phyloP scores from a whole-genome alignment of 2,329 filamentous ascomycete genomes.

The Cytospora piceae region DNA sequence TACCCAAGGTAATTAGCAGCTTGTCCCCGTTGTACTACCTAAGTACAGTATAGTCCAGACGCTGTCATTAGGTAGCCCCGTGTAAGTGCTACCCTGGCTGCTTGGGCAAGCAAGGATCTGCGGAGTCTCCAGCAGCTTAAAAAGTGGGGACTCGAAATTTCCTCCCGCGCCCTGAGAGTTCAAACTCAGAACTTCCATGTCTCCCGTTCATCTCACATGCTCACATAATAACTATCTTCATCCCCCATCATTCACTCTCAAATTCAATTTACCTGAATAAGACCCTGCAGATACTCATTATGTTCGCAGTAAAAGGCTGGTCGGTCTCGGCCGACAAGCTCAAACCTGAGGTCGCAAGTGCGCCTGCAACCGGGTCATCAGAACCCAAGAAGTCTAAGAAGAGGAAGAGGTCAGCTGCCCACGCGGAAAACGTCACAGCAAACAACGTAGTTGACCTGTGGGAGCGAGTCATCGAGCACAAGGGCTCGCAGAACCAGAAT shows the following conservation, averaged over 20 bases:
- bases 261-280: slow-evolving; percentile 6
- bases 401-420: slow-evolving; percentile 53
- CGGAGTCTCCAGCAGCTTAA: slow-evolving; percentile 23
- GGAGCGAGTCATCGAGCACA: slow-evolving; percentile 77
- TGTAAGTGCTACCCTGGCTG: too few relatives aligned
- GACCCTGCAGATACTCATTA: slow-evolving; percentile 40
- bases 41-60: too few relatives aligned
- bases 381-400: slow-evolving; percentile 58
- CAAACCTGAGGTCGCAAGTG: slow-evolving; percentile 64
- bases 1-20: too few relatives aligned
- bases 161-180: slow-evolving; percentile 19
- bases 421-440: slow-evolving; percentile 58
- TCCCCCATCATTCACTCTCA: background rate
- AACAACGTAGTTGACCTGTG: slow-evolving; percentile 79
- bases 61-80: too few relatives aligned
- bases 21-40: too few relatives aligned
- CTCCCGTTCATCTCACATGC: background rate
- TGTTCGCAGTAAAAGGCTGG: slow-evolving; percentile 97
- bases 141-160: slow-evolving; percentile 23
- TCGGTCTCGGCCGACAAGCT: slow-evolving; percentile 74
- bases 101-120: slow-evolving; percentile 14
- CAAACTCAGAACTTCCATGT: slow-evolving; percentile 14
- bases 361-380: slow-evolving; percentile 39
- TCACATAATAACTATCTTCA: background rate
- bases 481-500: slow-evolving; percentile 42